These are phyloP conservation scores for Trametes meyenii DNA, from an alignment of 768 basidiomycete genomes.

Conservation along the genomic window DNA sequence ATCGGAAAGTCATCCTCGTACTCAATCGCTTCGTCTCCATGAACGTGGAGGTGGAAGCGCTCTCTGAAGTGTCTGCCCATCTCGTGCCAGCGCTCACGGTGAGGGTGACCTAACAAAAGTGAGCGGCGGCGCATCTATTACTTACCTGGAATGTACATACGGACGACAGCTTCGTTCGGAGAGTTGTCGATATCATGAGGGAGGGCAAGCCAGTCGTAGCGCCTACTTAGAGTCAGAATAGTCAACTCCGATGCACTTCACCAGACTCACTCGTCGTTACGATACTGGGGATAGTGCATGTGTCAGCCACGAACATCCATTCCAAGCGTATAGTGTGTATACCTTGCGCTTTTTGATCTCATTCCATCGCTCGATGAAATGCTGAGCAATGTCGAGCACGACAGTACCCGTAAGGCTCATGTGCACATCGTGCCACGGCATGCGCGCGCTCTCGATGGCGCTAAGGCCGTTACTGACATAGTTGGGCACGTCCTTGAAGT, in stretches of 20 bases:
- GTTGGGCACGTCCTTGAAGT: slow-evolving; percentile 81
- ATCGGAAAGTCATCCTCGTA: slow-evolving; percentile 43
- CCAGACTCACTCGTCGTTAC: slow-evolving; percentile 49
- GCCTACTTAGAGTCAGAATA: slow-evolving; percentile 35
- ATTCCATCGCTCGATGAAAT: slow-evolving; percentile 93
- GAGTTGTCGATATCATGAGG: slow-evolving; percentile 67
- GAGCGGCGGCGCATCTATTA: not conserved
- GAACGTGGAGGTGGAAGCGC: slow-evolving; percentile 53
- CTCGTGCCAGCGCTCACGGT: slow-evolving; percentile 59
- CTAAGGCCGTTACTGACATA: slow-evolving; percentile 73
- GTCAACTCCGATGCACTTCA: not conserved
- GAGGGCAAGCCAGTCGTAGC: slow-evolving; percentile 71
- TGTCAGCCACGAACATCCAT: not conserved
- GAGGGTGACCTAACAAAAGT: slow-evolving; percentile 56
- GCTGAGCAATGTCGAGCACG: slow-evolving; percentile 90
- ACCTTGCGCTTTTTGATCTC: slow-evolving; percentile 86
- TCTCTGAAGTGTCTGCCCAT: slow-evolving; percentile 65
- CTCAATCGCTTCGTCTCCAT: slow-evolving; percentile 30
- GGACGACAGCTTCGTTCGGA: slow-evolving; percentile 68
- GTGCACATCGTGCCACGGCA: slow-evolving; percentile 98
- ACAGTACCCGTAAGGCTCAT: slow-evolving; percentile 81
- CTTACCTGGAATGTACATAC: slow-evolving; percentile 38
- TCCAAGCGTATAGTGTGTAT: not conserved
- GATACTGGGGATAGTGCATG: slow-evolving; percentile 27
- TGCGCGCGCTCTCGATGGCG: slow-evolving; percentile 67